Evolutionary conservation across 1,284 basidiomycete genomes (phyloP).

Genomic region (Cryptococcus jaspeensis): DNA sequence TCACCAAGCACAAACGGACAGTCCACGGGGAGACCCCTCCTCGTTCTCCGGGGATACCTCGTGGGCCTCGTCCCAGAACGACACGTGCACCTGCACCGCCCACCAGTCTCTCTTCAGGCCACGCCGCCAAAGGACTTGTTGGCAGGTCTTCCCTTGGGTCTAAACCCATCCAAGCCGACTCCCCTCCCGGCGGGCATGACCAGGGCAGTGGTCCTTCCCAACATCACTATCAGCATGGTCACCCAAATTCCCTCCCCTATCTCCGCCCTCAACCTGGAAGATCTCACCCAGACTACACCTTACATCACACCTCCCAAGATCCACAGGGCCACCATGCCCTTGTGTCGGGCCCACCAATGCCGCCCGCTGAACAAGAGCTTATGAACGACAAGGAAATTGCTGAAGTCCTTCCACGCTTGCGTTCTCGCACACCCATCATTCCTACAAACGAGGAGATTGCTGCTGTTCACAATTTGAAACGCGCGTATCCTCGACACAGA

Average conservation of each 20-base stretch:
- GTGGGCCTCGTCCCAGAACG: neutral
- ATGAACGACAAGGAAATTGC: neutral
- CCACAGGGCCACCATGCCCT: too few relatives aligned
- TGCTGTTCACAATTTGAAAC: neutral
- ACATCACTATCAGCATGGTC: too few relatives aligned
- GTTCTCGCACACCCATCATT: neutral
- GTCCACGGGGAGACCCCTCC: neutral
- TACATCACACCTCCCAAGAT: neutral
- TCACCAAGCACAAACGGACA: conserved; percentile 5
- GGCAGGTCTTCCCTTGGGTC: neutral
- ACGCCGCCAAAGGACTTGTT: too few relatives aligned
- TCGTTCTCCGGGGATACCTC: too few relatives aligned
- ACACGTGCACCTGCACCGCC: neutral
- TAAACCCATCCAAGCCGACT: neutral
- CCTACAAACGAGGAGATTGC: neutral
- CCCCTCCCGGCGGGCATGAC: neutral
- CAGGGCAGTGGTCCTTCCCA: neutral
- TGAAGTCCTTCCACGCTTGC: neutral
- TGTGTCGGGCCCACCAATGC: neutral
- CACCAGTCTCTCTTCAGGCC: neutral
- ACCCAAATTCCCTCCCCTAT: neutral
- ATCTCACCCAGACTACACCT: neutral
- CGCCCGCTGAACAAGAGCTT: neutral
- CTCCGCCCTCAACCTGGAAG: neutral
- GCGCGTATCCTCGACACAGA: neutral